Evolutionary conservation across 495 filamentous ascomycete genomes (phyloP).

Genomic region (Mycothermus thermophilus): DNA sequence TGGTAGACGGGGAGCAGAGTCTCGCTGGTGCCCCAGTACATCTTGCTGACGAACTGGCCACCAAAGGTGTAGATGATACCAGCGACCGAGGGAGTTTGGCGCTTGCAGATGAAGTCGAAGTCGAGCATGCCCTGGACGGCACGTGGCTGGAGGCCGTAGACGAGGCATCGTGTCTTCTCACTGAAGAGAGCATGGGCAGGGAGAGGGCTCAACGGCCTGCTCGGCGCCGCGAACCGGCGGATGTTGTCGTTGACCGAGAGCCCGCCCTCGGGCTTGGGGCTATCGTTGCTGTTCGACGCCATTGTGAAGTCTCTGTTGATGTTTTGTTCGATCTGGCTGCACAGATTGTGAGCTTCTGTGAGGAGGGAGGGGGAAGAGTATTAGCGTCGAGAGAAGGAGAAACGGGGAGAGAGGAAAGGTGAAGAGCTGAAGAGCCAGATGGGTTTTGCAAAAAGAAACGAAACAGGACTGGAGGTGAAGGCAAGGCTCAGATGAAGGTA

Average conservation of each 20-base stretch:
- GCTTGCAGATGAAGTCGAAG: slow-evolving; percentile 99
- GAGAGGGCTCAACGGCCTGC: slow-evolving; percentile 76
- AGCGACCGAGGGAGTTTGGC: slow-evolving; percentile 85
- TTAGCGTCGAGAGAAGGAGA: slow-evolving; percentile 3
- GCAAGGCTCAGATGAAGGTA: no score
- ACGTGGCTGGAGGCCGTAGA: slow-evolving; percentile 95
- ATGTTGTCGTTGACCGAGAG: slow-evolving; percentile 94
- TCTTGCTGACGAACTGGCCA: slow-evolving; percentile 99
- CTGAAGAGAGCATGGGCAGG: slow-evolving; percentile 83
- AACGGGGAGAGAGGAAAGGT: neutral
- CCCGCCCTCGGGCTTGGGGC: slow-evolving; percentile 19
- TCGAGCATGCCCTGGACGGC: slow-evolving; percentile 99
- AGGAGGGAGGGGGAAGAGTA: slow-evolving; percentile 1
- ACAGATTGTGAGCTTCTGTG: no score
- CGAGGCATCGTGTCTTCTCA: slow-evolving; percentile 98
- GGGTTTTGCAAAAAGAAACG: slow-evolving; percentile 6
- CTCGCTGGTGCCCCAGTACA: slow-evolving; percentile 99
- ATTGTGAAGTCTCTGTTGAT: slow-evolving; percentile 18
- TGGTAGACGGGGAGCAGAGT: slow-evolving; percentile 98
- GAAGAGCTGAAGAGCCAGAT: neutral
- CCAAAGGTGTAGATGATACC: slow-evolving; percentile 99
- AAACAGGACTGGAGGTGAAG: slow-evolving; percentile 4
- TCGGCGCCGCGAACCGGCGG: slow-evolving; percentile 85
- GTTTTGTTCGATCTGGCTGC: slow-evolving; percentile 3
- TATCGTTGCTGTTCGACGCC: slow-evolving; percentile 33